Base-by-base conservation (phyloP, 2,329 filamentous ascomycete species). In the Chalaropsis ovoidea region DNA sequence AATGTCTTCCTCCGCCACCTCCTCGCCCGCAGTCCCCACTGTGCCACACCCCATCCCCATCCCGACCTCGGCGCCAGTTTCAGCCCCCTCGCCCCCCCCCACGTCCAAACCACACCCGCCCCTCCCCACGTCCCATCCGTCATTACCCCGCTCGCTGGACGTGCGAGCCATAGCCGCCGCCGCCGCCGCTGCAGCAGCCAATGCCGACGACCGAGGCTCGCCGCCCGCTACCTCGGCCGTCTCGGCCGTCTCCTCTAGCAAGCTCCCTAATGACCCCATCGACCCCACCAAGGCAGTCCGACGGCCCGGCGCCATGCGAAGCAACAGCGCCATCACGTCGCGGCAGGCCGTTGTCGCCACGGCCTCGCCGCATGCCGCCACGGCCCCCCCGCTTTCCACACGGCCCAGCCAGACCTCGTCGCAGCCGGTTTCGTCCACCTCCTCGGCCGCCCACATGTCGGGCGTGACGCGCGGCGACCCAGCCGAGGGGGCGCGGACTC, bases 281-380 rank as follows among this genome's bases (percentile, higher is more conserved):
- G 70, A 69, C 27, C 72, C 71, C 63, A 69, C 70, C 52, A 69
- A 72, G 43, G 62, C 62, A 31, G 70, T 41, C 5, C 61, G 47
- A 24, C 75, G 79, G 58, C 78, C 79, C 7, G 67, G 74, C 15
- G 78, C 77, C 56, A 74, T 80, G 70, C 81, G 82, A 65, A 81
- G 81, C 27, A 82, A 82, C 0, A 82, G 81, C 1, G 77, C 79
- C 66, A 82, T 82, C 71, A 74, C 76, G 11, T 71, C 74, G 68
- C 73, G 69, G 65, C 73, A 64, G 69, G 72, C 58, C 10, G 54
- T 8, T n/a, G 54, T 8, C 17, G 7, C 54, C n/a, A 19, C 27
- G 10, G 24, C 54, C 22, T 13, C 64, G 6, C 2, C 63, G 2
- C 24, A 5, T 47, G 22, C 54, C 27, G n/a, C 63, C 4, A 39